phyloP scores from a whole-genome alignment of 225 moss, liverwort and hornwort species.

The Anthoceros angustus region DNA sequence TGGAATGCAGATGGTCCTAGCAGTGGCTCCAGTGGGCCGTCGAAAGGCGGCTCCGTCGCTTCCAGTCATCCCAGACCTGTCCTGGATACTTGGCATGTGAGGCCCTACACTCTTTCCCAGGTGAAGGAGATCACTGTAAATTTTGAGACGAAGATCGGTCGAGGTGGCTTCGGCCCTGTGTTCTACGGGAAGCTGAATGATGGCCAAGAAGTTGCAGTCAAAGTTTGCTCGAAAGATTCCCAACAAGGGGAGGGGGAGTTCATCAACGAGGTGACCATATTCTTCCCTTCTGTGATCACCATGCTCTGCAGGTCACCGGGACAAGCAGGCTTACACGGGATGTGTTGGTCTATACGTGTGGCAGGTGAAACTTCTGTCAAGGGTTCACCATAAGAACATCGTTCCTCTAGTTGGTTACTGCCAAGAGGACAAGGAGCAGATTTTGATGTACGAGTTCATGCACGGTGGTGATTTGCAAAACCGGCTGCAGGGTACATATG shows the following conservation, averaged over 20 bases:
- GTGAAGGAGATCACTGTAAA: conserved; percentile 35
- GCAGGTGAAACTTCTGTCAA: conserved; percentile 50
- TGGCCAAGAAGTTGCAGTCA: conserved; percentile 34
- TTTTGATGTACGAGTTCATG: conserved; percentile 69
- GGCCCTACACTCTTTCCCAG: conserved; percentile 11
- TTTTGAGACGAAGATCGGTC: conserved; percentile 25
- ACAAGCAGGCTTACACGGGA: no score
- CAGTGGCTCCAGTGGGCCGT: not conserved
- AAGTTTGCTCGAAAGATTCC: conserved; percentile 28
- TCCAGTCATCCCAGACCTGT: not conserved
- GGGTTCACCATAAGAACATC: conserved; percentile 49
- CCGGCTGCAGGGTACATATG: conserved; percentile 44
- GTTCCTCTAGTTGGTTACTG: conserved; percentile 53
- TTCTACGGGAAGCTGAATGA: conserved; percentile 26
- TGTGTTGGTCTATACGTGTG: no score
- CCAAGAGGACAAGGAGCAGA: conserved; percentile 39
- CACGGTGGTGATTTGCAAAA: conserved; percentile 52
- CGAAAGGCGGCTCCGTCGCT: not conserved
- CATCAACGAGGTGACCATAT: conserved; percentile 24
- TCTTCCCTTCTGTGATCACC: not conserved
- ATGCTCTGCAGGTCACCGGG: no score
- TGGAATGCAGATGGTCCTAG: no score
- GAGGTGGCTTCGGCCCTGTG: conserved; percentile 37
- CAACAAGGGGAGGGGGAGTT: conserved; percentile 27
- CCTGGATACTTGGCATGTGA: not conserved